Percentiles rank a stretch among this genome's conserved stretches.
These are phyloP conservation scores for Raddia distichophylla DNA, from an alignment of 176 grass and related monocot species.

Conservation along the genomic window DNA sequence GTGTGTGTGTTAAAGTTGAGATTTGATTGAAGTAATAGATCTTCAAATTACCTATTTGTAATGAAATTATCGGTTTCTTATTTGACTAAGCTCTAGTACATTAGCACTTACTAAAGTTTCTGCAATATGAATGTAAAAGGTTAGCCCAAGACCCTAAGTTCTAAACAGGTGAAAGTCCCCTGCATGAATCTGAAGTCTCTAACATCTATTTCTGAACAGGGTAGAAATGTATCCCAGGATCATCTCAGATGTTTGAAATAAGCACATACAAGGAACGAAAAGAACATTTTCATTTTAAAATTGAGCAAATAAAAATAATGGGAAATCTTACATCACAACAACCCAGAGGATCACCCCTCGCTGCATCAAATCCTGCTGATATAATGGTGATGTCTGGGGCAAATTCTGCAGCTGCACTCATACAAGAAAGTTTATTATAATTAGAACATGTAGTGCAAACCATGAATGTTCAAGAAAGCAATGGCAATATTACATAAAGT, in stretches of 20 bases:
- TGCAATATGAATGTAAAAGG: constrained; percentile 15
- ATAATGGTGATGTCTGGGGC: constrained; percentile 90
- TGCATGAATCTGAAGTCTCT: not conserved
- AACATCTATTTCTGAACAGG: not conserved
- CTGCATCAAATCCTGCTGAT: constrained; percentile 98
- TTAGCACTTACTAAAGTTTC: constrained; percentile 10
- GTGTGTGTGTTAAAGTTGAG: not conserved
- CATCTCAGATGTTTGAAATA: constrained; percentile 9
- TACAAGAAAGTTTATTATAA: constrained; percentile 33
- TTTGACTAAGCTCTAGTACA: constrained; percentile 16
- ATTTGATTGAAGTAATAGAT: not conserved
- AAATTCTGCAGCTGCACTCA: constrained; percentile 80
- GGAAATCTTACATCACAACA: constrained; percentile 85
- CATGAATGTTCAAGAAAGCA: not conserved
- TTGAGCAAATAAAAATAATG: constrained; percentile 30
- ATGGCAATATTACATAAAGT: not conserved
- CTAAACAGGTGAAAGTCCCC: constrained; percentile 11
- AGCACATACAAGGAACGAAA: not conserved
- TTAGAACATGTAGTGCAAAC: constrained; percentile 6
- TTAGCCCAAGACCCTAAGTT: constrained; percentile 33
- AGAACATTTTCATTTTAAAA: not conserved
- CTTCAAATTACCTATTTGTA: constrained; percentile 12
- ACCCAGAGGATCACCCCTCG: constrained; percentile 91
- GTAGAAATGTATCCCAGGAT: not conserved
- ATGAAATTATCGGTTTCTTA: constrained; percentile 5